Base-by-base conservation (phyloP, 2,329 filamentous ascomycete species). In the Monilinia aucupariae region DNA sequence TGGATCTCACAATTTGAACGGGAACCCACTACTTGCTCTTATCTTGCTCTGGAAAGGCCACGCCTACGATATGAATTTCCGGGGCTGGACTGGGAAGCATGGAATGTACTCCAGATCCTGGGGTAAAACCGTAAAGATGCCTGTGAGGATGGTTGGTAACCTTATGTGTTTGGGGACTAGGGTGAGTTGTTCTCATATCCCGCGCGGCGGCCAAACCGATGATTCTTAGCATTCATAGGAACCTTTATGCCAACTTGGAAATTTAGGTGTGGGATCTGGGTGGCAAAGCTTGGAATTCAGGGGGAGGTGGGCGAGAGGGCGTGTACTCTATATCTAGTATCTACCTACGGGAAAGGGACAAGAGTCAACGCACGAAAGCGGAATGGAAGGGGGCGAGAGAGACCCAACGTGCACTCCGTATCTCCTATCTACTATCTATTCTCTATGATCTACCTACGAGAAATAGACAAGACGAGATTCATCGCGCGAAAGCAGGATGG, bases 1-100 rank as follows among this genome's bases (percentile, higher is more conserved):
- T 63, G 47, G 50, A 59, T 39, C 53, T 49, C 20, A 22, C 20
- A 64, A 56, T 45, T 43, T 27, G 47, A 43, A 47, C 27, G 50
- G 47, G 37, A 41, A 51, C 25, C 41, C 48, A 41, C 48, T 37
- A 20, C 22, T 48, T n/a, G n/a, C n/a, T n/a, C n/a, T n/a, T n/a
- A n/a, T n/a, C 20, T 25, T 59, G 20, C 41, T 45, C 9, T n/a
- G 32, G 17, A 52, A 41, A 45, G 32, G 17, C 20, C 37, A 54
- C 30, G 60, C 34, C 22, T 58, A 51, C 48, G 34, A 37, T 20
- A n/a, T 34, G 15, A 20, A n/a, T 50, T 51, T 49, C n/a, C 20
- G 43, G 45, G 54, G 45, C 9, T 41, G 45, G 15, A 30, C 45
- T 43, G 45, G 20, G 17, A 15, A 1, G 37, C 13, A 39, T 39